A percentile compares a stretch with the other conserved stretches of the same genome.
Conservation (phyloP, 2,329 filamentous ascomycete genomes). For the Fusarium keratoplasticum region DNA sequence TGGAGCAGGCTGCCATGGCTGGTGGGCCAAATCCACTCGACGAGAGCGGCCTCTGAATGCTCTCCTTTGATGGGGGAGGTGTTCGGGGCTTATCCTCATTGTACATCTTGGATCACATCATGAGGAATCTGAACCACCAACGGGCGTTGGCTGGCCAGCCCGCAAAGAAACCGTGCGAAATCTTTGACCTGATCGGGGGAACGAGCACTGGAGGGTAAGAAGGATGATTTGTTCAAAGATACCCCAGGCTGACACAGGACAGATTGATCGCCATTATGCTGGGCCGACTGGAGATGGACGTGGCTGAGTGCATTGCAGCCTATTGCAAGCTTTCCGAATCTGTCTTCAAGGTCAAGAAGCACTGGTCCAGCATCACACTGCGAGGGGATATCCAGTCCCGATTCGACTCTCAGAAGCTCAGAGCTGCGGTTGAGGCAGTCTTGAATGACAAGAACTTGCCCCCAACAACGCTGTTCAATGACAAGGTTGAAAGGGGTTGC, state of each 20-base stretch:
- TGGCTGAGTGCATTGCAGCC: neutral
- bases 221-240: neutral
- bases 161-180: neutral
- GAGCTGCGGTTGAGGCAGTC: neutral
- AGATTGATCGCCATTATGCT: neutral
- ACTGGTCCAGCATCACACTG: neutral
- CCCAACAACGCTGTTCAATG: neutral
- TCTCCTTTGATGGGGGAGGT: neutral
- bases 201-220: neutral
- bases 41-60: neutral
- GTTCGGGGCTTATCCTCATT: neutral
- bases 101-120: neutral
- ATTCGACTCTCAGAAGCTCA: neutral
- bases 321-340: neutral
- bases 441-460: neutral
- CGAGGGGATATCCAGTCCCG: neutral
- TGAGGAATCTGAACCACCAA: neutral
- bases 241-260: neutral
- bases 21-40: neutral
- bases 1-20: neutral
- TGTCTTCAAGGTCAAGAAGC: neutral
- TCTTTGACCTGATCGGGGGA: neutral
- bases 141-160: neutral
- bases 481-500: neutral
- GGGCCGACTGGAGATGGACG: neutral